phyloP scores from a whole-genome alignment of 441 rosid species.

The Aquilaria agallochum region DNA sequence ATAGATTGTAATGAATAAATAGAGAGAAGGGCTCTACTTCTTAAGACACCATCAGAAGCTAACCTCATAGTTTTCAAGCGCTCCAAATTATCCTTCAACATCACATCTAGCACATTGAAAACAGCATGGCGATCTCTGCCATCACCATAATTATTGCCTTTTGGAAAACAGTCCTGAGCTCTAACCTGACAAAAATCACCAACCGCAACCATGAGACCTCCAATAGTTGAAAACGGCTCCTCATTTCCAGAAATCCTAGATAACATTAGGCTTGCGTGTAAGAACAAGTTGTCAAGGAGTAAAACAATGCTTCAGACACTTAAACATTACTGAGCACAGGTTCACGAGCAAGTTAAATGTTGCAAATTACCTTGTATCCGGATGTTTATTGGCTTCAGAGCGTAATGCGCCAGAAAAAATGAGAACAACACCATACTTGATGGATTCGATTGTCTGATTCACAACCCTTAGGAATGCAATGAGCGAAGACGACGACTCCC shows the following conservation, averaged over 20 bases:
- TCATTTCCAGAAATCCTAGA: constrained; percentile 24
- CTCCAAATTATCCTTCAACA: constrained; percentile 58
- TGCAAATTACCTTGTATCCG: constrained; percentile 27
- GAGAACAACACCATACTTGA: constrained; percentile 38
- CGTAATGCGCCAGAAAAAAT: constrained; percentile 24
- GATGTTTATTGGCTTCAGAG: constrained; percentile 17
- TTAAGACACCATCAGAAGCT: constrained; percentile 7
- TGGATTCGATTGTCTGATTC: constrained; percentile 36
- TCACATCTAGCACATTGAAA: constrained; percentile 47
- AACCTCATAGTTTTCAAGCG: constrained; percentile 60
- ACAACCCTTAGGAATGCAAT: constrained; percentile 29
- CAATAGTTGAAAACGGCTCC: constrained; percentile 23
- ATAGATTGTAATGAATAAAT: not conserved
- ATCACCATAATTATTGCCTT: constrained; percentile 24
- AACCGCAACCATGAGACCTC: constrained; percentile 12
- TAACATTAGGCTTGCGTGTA: not conserved
- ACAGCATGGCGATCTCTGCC: constrained; percentile 37
- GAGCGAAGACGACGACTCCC: constrained; percentile 35
- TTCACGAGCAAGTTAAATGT: not conserved
- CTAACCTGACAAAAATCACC: constrained; percentile 12
- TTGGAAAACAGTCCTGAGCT: constrained; percentile 27
- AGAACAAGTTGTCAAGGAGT: not conserved
- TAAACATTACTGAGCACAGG: not conserved
- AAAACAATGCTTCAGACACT: not conserved
- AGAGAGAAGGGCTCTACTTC: not conserved